Conservation (phyloP, 257 asterid genomes). For the Lantana camara region DNA sequence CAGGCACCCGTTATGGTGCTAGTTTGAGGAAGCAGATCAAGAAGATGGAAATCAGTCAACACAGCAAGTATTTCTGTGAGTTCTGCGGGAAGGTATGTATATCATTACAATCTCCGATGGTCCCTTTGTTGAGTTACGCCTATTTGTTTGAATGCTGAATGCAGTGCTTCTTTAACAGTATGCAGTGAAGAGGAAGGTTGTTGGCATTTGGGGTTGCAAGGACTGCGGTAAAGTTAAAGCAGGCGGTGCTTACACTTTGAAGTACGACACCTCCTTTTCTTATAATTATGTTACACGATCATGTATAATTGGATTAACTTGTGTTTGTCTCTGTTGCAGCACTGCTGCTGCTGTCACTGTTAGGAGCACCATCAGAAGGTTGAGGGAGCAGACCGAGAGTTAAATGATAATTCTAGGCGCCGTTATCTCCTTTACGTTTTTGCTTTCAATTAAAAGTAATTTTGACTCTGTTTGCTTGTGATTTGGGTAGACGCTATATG, state of each 20-base stretch:
- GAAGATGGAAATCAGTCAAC: conserved; percentile 71
- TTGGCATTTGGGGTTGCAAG: conserved; percentile 74
- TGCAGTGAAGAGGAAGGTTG: conserved; percentile 69
- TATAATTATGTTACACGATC: neutral
- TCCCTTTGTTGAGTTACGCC: neutral
- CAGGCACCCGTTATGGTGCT: conserved; percentile 78
- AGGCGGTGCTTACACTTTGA: conserved; percentile 69
- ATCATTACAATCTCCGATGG: neutral
- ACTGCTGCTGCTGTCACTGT: conserved; percentile 76
- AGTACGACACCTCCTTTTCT: conserved; percentile 25
- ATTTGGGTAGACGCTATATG: neutral
- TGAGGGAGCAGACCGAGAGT: conserved; percentile 69
- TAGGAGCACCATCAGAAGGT: conserved; percentile 68
- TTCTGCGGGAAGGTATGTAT: conserved; percentile 59
- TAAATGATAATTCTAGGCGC: conserved; percentile 36
- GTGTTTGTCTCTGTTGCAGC: conserved; percentile 33
- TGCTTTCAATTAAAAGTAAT: conserved; percentile 6
- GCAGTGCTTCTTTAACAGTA: conserved; percentile 33
- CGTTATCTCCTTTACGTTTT: conserved; percentile 4
- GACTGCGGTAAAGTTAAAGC: conserved; percentile 75
- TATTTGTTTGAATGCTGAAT: conserved; percentile 4
- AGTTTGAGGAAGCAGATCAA: conserved; percentile 73
- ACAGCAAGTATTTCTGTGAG: conserved; percentile 67
- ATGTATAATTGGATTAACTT: neutral
- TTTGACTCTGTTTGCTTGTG: conserved; percentile 4